Base-by-base conservation (phyloP, 768 basidiomycete species). In the Rhodotorula diobovata region DNA sequence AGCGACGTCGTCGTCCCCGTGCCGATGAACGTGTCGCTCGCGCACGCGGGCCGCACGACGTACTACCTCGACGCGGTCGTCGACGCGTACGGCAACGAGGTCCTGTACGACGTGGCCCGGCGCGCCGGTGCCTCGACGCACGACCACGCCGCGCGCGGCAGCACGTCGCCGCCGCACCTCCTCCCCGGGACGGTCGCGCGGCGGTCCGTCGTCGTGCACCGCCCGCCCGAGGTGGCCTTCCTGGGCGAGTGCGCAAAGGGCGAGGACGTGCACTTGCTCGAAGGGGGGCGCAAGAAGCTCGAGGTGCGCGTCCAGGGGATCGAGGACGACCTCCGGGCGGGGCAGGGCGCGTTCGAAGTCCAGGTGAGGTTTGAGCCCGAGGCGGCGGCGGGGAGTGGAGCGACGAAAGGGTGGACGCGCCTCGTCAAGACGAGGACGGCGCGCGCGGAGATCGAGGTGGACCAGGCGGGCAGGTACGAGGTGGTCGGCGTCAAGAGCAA, bases 1-100 rank as follows among this genome's bases (percentile, higher is more conserved):
- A 45, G n/a, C 6, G 60, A 46, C 28, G 46, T 16, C 6, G 46
- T 66, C 18, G 30, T 72, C 0, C 25, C 34, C 12, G 70, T 75
- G 21, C 74, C 74, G 25, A 8, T 69, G n/a, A 71, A 72, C 34
- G 66, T 64, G 21, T 48, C 61, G 16, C 45, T 75, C 3, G 43
- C 53, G 21, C n/a, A 11, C 20, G 20, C 58, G 6, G 74, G 74
- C 1, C 50, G 61, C 48, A 63, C 58, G 34, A 63, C 59, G 34
- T 75, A 58, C 70, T 63, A 56, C 60, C 62, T 75, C 70, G 70
- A 72, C 34, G 28, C 43, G 23, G 74, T 75, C 16, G 28, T 28
- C 28, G 74, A 75, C 34, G 55, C 53, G 18, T 57, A 39, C 23
- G 74, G 74, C 25, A 75, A 72, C 67, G 64, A 57, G 30, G 68